Evolutionary conservation across 352 stramenopile genomes (phyloP), one percentile per base, ranked within the genome.

Genomic region (Phytophthora syringae): DNA sequence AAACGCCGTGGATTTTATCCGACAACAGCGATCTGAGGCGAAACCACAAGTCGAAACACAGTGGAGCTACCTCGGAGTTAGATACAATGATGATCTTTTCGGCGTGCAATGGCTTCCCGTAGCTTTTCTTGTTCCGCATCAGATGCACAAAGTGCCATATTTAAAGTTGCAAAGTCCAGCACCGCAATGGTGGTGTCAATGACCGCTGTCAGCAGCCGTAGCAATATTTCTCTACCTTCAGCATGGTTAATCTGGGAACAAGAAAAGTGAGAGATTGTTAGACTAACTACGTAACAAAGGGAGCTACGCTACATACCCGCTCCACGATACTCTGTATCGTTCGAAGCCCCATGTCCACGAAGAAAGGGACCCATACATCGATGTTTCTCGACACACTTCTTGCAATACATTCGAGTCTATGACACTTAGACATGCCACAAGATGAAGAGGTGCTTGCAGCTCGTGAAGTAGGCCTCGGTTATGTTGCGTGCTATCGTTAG

Each of bases 321-420:
- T 77, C 57, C 9, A 78, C 44, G 12, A 93, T 37, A 21, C 69
- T 78, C 18, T 92, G 82, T 44, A n/a, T 90, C 80, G 52, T 86
- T 79, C 0, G 74, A 76, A 13, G 76, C 55, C 13, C 75, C 1
- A 77, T 70, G 34, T 93, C 79, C 3, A 92, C 74, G 42, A 93
- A 89, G 51, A 83, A 93, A 22, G 82, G 75, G 11, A 64, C 66
- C 84, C 84, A 93, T 1, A 76, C 76, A 21, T 88, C 80, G 7
- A 90, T 47, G 52, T 93, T 80, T 3, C 71, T 75, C 15, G 57
- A 25, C 92, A 76, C n/a, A 93, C 69, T 42, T 91, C 84, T 39
- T 89, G 79, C 9, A 93, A 60, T 28, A 72, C 76, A 4, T 69
- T 84, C 25, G 80, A 70, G 58, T 90, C 82, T 50, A 90, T 82